phyloP scores from a whole-genome alignment of 345 rosid genomes.

The Balakata baccata region DNA sequence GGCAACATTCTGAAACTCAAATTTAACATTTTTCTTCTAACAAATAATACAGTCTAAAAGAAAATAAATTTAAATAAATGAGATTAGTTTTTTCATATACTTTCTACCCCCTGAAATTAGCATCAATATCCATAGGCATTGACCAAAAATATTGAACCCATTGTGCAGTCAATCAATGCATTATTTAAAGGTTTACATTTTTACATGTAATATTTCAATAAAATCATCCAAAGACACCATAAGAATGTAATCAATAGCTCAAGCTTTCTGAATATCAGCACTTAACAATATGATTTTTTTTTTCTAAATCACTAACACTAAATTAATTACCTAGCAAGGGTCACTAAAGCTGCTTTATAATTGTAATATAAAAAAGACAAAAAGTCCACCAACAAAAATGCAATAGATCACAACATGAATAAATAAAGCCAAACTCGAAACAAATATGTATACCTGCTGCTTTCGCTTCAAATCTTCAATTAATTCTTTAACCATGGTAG shows the following conservation, averaged over 20 bases:
- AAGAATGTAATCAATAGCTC: neutral
- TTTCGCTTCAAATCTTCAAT: slow-evolving; percentile 83
- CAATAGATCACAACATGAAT: neutral
- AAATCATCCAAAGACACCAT: neutral
- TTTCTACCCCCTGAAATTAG: neutral
- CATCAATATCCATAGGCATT: neutral
- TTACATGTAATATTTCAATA: neutral
- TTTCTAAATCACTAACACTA: neutral
- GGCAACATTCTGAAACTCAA: neutral
- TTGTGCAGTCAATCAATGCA: neutral
- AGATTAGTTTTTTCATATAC: neutral
- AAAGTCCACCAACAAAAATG: neutral
- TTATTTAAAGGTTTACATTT: neutral
- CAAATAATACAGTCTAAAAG: neutral
- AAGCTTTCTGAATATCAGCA: neutral
- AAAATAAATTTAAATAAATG: neutral
- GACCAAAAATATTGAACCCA: neutral
- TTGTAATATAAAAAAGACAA: neutral
- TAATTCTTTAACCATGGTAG: slow-evolving; percentile 84
- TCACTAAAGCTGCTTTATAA: neutral
- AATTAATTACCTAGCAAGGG: neutral
- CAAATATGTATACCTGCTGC: slow-evolving; percentile 52
- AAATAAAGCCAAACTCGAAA: neutral
- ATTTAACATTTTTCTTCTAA: neutral
- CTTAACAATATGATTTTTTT: neutral